A percentile compares a stretch with the other conserved stretches of the same genome.
Evolutionary conservation across 2,329 filamentous ascomycete species (phyloP).

Genomic region (Alternaria arborescens): DNA sequence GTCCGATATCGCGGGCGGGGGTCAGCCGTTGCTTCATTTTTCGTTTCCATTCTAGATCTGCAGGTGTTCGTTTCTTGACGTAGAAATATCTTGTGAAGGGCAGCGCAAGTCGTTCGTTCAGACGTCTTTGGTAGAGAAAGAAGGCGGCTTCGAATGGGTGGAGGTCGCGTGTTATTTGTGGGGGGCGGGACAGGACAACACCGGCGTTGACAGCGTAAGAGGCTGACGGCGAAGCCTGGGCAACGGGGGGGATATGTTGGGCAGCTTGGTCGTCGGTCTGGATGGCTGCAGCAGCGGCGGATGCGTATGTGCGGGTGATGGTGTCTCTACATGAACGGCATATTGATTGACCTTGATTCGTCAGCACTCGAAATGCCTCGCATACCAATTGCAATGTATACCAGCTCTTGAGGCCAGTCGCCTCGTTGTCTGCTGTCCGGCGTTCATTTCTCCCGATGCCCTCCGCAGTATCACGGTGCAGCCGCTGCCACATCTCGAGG

Average conservation of each 20-base stretch:
- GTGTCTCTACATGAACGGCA: slow-evolving; percentile 57
- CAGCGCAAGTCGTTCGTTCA: slow-evolving; percentile 89
- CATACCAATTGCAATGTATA: slow-evolving; percentile 27
- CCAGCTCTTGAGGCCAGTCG: slow-evolving; percentile 53
- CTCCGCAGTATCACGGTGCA: slow-evolving; percentile 17
- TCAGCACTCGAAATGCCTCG: slow-evolving; percentile 27
- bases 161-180: slow-evolving; percentile 82
- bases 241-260: slow-evolving; percentile 47
- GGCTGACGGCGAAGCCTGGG: slow-evolving; percentile 52
- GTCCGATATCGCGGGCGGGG: slow-evolving; percentile 83
- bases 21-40: slow-evolving; percentile 81
- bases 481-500: slow-evolving; percentile 17
- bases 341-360: slow-evolving; percentile 52
- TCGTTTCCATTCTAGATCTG: slow-evolving; percentile 87
- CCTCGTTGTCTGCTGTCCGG: slow-evolving; percentile 56
- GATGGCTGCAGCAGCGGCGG: slow-evolving; percentile 49
- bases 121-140: slow-evolving; percentile 95
- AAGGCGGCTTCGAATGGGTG: slow-evolving; percentile 90
- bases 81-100: slow-evolving; percentile 93
- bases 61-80: slow-evolving; percentile 88
- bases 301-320: slow-evolving; percentile 49
- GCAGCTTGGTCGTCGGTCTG: slow-evolving; percentile 41
- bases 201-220: slow-evolving; percentile 64
- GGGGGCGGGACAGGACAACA: slow-evolving; percentile 86
- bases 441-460: slow-evolving; percentile 50